Conservation (phyloP, 2,329 filamentous ascomycete genomes). For the Pseudocercospora fuligena region DNA sequence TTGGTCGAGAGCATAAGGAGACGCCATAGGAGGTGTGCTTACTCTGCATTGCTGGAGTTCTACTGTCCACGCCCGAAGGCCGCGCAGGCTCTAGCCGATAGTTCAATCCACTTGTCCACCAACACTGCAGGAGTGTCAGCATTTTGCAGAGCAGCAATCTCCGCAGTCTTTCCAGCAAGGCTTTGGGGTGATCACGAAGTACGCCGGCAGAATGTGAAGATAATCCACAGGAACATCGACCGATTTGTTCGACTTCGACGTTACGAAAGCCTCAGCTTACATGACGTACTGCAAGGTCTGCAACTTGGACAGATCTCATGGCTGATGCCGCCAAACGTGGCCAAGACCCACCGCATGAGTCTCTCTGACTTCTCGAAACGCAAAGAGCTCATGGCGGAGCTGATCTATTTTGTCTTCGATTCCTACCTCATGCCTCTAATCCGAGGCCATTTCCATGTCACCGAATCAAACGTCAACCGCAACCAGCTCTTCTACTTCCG, state of each 20-base stretch:
- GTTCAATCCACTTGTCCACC: constrained; percentile 70
- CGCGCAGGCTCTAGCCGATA: not conserved
- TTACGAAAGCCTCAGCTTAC: constrained; percentile 80
- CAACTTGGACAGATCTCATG: constrained; percentile 62
- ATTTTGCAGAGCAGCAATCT: constrained; percentile 79
- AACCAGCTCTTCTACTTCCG: constrained; percentile 91
- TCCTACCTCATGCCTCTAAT: constrained; percentile 87
- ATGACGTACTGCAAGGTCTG: constrained; percentile 75
- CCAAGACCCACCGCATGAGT: constrained; percentile 61
- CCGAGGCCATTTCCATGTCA: constrained; percentile 89
- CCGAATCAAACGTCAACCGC: constrained; percentile 80
- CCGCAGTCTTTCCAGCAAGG: constrained; percentile 71
- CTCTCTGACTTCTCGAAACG: constrained; percentile 76
- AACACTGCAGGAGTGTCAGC: constrained; percentile 73
- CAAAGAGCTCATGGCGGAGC: constrained; percentile 77
- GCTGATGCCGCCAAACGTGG: constrained; percentile 64
- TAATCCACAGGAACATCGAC: constrained; percentile 72
- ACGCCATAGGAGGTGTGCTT: constrained; percentile 76
- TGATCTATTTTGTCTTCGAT: constrained; percentile 92
- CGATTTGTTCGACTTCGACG: constrained; percentile 76
- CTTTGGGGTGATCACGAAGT: constrained; percentile 71
- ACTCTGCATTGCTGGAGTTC: constrained; percentile 75
- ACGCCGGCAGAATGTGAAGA: constrained; percentile 63
- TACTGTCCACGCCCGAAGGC: constrained; percentile 68
- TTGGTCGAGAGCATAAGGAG: constrained; percentile 72